These are phyloP conservation scores for Leptographium flavum DNA, from an alignment of 2,329 filamentous ascomycete species.

Conservation along the genomic window DNA sequence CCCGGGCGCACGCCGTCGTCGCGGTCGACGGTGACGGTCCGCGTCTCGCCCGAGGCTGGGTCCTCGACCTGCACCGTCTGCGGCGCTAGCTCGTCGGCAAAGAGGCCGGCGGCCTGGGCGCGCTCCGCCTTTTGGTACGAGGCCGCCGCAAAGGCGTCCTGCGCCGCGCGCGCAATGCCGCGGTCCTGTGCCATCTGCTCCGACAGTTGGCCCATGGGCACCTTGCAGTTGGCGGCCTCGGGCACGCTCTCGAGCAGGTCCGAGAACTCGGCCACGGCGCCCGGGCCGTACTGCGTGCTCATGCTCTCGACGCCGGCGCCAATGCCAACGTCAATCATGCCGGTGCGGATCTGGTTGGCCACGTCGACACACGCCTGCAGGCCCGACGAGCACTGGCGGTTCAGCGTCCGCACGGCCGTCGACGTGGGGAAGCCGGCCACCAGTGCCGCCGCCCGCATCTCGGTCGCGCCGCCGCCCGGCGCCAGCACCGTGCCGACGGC, in stretches of 20 bases:
- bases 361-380: conserved; percentile 88
- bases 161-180: conserved; percentile 52
- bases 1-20: conserved; percentile 81
- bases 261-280: conserved; percentile 83
- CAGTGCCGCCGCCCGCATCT: conserved; percentile 85
- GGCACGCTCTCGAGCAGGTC: conserved; percentile 70
- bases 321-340: conserved; percentile 91
- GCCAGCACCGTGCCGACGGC: conserved; percentile 83
- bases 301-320: conserved; percentile 96
- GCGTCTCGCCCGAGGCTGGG: conserved; percentile 77
- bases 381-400: conserved; percentile 88
- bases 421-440: conserved; percentile 82
- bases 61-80: conserved; percentile 79
- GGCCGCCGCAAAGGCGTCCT: conserved; percentile 87
- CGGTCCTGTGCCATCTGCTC: conserved; percentile 90
- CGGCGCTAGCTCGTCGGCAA: conserved; percentile 81
- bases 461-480: conserved; percentile 86
- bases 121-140: conserved; percentile 83
- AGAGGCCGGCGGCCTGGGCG: conserved; percentile 80
- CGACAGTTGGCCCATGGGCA: conserved; percentile 87
- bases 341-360: conserved; percentile 77
- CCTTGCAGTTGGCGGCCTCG: conserved; percentile 89
- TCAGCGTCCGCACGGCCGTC: conserved; percentile 74
- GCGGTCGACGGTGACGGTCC: conserved; percentile 65
- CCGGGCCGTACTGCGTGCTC: conserved; percentile 79